Base-by-base conservation (phyloP, 257 asterid genomes). In the Salvia miltiorrhiza region DNA sequence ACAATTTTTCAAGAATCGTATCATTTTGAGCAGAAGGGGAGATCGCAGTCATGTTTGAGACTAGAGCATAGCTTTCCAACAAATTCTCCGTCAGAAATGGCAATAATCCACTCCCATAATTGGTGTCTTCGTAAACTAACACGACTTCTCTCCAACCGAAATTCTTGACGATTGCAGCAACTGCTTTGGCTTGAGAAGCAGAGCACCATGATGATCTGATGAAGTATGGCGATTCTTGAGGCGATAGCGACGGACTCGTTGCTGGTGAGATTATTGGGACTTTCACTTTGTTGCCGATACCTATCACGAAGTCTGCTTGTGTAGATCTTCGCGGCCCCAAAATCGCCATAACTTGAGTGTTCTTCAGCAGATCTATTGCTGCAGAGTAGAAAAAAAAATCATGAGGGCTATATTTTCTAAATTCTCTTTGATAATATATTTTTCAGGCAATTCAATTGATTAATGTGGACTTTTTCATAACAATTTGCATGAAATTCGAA, bases 211-310 rank as follows among this genome's bases (percentile, higher is more conserved):
- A 81, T 16, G 83, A 50, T 67, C 91, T 71, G 40, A 85, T 71
- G 68, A 85, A 85, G 76, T 33, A 83, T 0, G 73, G 81, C 7
- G 78, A 78, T 17, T 81, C 80, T 41, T 65, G 59, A 17, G 86
- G 79, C 50, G 91, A 79, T 16, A 85, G 75, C 11, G 77, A 63
- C 16, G 88, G 85, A 62, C 82, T 81, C 3, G 84, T 73, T 52
- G 85, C 86, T 30, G 78, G 78, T 33, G 91, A 83, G 9, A 85
- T 67, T 28, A 85, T 39, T 1, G 91, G 91, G 33, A 83, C 87
- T 19, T 41, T 43, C 7, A 69, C 84, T 71, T 62, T 83, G 33
- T 69, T 69, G 12, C 88, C 88, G 0, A 85, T 71, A 19, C 75
- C 85, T 21, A 78, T 76, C 50, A 85, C 76, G 54, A 85, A 85